These are phyloP conservation scores for Lagenidium giganteum DNA, from an alignment of 352 stramenopile species.

Conservation along the genomic window DNA sequence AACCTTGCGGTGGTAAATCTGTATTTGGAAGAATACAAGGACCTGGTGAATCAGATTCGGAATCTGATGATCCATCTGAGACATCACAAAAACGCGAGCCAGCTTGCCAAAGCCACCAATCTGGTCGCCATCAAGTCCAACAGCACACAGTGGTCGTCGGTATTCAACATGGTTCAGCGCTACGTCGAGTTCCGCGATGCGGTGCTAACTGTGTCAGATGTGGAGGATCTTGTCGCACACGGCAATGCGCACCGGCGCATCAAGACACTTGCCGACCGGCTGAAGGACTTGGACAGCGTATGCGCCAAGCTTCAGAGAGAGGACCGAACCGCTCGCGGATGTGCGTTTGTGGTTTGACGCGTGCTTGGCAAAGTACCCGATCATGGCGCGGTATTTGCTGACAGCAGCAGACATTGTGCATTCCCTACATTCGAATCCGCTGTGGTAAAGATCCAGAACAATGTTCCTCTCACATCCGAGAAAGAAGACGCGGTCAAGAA, in stretches of 20 bases:
- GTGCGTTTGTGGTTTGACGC: conserved; percentile 4
- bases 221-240: conserved; percentile 5
- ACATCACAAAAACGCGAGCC: neutral
- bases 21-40: too few species aligned
- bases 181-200: conserved; percentile 3
- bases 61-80: conserved; percentile 4
- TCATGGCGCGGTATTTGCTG: conserved; percentile 11
- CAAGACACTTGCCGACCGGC: neutral
- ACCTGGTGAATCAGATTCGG: conserved; percentile 6
- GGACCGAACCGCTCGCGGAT: conserved; percentile 6
- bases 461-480: neutral
- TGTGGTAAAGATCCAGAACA: conserved; percentile 8
- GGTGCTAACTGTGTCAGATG: neutral
- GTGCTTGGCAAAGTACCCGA: conserved; percentile 12
- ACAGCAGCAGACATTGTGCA: conserved; percentile 7
- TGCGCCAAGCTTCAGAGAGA: conserved; percentile 13
- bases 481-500: neutral
- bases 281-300: conserved; percentile 18
- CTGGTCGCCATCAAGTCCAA: conserved; percentile 5
- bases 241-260: conserved; percentile 4
- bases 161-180: conserved; percentile 6
- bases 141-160: conserved; percentile 4
- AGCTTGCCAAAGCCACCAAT: neutral
- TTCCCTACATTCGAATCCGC: conserved; percentile 8
- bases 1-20: too few species aligned